Evolutionary conservation across 305 asterid genomes (phyloP).

Genomic region (Withania somnifera): DNA sequence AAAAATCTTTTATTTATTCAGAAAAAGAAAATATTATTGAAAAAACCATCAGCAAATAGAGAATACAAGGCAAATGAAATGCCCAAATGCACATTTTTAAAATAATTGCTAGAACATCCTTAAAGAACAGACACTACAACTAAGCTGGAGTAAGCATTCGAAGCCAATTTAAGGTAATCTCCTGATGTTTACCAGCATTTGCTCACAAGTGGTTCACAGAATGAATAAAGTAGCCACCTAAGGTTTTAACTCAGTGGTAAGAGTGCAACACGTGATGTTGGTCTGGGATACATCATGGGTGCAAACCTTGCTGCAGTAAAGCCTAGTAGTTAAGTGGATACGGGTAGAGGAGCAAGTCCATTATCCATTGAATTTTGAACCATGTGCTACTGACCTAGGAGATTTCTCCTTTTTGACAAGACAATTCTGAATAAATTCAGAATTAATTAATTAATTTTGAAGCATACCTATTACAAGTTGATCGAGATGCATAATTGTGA

Average conservation of each 20-base stretch:
- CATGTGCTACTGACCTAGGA: background rate
- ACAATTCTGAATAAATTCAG: background rate
- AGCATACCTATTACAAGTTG: conserved; percentile 67
- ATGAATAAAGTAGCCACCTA: background rate
- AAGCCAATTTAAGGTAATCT: background rate
- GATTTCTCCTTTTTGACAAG: background rate
- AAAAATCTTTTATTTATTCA: background rate
- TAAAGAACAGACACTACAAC: background rate
- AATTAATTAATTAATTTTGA: conserved; percentile 4
- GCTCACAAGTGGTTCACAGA: background rate
- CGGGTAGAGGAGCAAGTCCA: background rate
- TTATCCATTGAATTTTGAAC: background rate
- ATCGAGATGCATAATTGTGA: conserved; percentile 87
- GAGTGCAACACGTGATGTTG: background rate
- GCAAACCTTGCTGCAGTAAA: background rate
- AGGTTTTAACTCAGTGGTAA: background rate
- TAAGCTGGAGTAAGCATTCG: background rate
- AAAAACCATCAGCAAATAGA: background rate
- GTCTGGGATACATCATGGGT: background rate
- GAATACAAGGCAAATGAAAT: background rate
- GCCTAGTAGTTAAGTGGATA: background rate
- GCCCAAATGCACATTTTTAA: background rate
- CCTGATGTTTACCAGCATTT: background rate
- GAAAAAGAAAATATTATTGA: background rate
- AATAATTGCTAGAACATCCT: background rate